Evolutionary conservation across 768 basidiomycete genomes (phyloP), one percentile per base, ranked within the genome.

Genomic region (Chiua virens): DNA sequence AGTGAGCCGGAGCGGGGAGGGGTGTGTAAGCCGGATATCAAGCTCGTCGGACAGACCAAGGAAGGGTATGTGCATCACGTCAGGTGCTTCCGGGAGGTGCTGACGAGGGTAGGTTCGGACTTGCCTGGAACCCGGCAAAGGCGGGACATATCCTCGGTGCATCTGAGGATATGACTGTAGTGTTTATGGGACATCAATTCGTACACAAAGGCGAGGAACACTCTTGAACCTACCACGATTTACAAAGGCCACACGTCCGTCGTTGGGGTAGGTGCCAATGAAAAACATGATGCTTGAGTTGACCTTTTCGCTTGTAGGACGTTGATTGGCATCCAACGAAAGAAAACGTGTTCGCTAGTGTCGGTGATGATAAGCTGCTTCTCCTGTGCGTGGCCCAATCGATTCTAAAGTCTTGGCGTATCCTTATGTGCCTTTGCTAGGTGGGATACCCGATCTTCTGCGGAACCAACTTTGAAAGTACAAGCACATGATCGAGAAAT

Each of bases 161-260:
- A 20, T 94, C 92, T 5, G 95, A 98, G 68, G 97, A 98, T 68
- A 92, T 87, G 77, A 97, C 95, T 0, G 83, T 98, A n/a, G 34
- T 97, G 93, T 60, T 84, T 93, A 65, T 99, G 97, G 96, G 97
- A 99, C 66, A 74, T 98, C 36, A 92, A 91, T 63, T 83, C 86
- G 1, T 99, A 95, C 68, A 79, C 85, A 27, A 93, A 90, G 65
- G 77, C 77, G 37, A 90, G 86, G 56, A 76, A 77, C 10, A 80
- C 83, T 5, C 78, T 98, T n/a, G 91, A 97, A 55, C 94, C 97
- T 15, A 76, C 90, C 3, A 82, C 75, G 41, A 78, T 87, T 21
- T 99, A 90, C 75, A 80, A 81, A 59, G 96, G 94, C 0, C 97
- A 99, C 66, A 85, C 86, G 0, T 87, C 92, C 20, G 84, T 94